Evolutionary conservation across 495 filamentous ascomycete genomes (phyloP).

Genomic region (Thermothielavioides terrestris): DNA sequence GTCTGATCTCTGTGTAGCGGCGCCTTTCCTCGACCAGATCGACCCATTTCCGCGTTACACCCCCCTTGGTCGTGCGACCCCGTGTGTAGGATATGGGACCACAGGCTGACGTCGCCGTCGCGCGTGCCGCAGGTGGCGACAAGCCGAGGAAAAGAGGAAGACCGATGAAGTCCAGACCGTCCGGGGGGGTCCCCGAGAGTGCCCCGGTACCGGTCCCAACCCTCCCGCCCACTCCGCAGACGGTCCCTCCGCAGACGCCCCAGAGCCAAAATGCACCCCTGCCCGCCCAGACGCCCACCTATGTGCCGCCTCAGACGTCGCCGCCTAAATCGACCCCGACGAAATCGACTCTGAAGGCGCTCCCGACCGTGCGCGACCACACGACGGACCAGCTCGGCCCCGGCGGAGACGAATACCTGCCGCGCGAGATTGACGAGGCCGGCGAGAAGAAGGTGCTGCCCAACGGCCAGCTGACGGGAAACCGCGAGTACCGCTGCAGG

Average conservation of each 20-base stretch:
- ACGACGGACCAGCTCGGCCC: constrained; percentile 91
- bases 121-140: constrained; percentile 36
- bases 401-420: constrained; percentile 93
- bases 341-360: constrained; percentile 83
- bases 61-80: constrained; percentile 30
- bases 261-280: constrained; percentile 61
- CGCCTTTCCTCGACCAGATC: constrained; percentile 7
- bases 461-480: constrained; percentile 72
- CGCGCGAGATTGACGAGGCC: constrained; percentile 83
- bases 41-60: constrained; percentile 23
- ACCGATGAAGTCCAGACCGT: constrained; percentile 58
- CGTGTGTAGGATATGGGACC: constrained; percentile 15
- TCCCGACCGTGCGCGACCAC: constrained; percentile 93
- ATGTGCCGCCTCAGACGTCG: constrained; percentile 60
- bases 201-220: constrained; percentile 45
- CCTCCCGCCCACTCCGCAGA: constrained; percentile 30
- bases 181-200: constrained; percentile 38
- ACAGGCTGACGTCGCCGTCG: constrained; percentile 33
- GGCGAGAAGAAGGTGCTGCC: constrained; percentile 88
- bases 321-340: constrained; percentile 79
- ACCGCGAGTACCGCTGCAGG: constrained; percentile 82
- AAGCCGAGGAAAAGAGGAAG: constrained; percentile 80
- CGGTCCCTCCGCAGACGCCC: constrained; percentile 62
- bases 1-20: constrained; percentile 32
- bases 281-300: constrained; percentile 49